Base-by-base conservation (phyloP, 352 stramenopile species). In the Pythium sukuiense region DNA sequence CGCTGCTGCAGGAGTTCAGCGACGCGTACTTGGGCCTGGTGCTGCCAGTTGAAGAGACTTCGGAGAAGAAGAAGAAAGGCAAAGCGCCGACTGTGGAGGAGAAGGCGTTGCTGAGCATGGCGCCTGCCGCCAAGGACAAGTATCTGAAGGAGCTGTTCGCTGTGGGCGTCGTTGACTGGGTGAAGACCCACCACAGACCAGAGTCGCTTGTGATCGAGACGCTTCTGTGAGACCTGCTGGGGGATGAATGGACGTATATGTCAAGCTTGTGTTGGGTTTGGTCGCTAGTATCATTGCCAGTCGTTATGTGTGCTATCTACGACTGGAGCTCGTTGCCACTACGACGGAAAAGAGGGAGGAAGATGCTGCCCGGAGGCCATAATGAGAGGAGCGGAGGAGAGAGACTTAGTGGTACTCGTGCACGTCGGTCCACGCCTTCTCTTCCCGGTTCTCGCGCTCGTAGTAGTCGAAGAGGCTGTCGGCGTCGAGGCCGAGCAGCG, bases 401-500 rank as follows among this genome's bases (percentile, higher is more conserved):
- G 53, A 69, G 70, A 62, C 61, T 85, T 96, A 99, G 87, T 99
- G 96, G 85, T 97, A 99, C 66, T 99, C 96, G 71, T 95, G 86
- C 56, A 87, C 77, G 69, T 95, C 75, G n/a, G 93, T 98, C 96
- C 96, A 99, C 48, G 85, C 93, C 74, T 98, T 92, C 43, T 81
- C 69, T 65, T 95, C 81, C 43, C 77, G 76, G 63, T 85, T 89
- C 76, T 99, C 96, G 55, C 81, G 80, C 71, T 96, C 78, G 84
- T 99, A 99, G 74, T 99, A 98, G 71, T 99, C 97, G 73, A 99
- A 99, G 52, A 99, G 82, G 69, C 89, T 98, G 70, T 97, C 86
- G 18, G 96, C 80, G 63, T 99, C 89, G 26, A 99, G 79, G 14
- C 94, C 96, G 59, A 97, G 80, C 69, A 99, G 70, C 59, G 79